Base-by-base conservation (phyloP, 2,329 filamentous ascomycete species). In the Trichoderma oligosporum region DNA sequence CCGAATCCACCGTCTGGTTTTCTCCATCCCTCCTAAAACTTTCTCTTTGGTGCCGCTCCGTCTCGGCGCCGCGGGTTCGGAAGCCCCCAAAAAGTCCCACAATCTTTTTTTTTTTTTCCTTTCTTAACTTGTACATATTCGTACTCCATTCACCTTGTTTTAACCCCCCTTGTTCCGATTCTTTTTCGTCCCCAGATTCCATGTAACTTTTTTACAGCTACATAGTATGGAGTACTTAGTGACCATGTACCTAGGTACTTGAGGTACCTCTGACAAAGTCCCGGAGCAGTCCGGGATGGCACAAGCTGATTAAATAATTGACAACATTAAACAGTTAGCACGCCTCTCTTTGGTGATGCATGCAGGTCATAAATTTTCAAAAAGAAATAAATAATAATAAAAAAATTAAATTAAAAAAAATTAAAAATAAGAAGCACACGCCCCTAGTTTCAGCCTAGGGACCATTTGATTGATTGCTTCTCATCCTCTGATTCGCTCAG, bases 121-220 rank as follows among this genome's bases (percentile, higher is more conserved):
- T 33, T 3, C 2, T 42, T 24, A 14, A 2, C 6, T 11, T 39
- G 20, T 33, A 38, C 57, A 52, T 27, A 48, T n/a, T n/a, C n/a
- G n/a, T n/a, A n/a, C n/a, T n/a, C n/a, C n/a, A n/a, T n/a, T n/a
- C 39, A 49, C 29, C 18, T 29, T 51, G 14, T 22, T 29, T 29
- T 31, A 16, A 22, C 47, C 24, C 24, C 49, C 27, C 16, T 44
- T 18, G 42, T 63, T 58, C 66, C 66, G 66, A 47, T 58, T 64
- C 60, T 59, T 68, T 67, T 60, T 68, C 66, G 66, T 68, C 29
- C 38, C 29, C 25, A 35, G 14, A 35, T 14, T 35, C 14, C 7
- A 45, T 27, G 9, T 45, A 16, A 14, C 22, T 4, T 45, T 29
- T 16, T 24, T 24, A 9, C 42, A 12, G 18, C 24, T 24, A 6